Conservation (phyloP, 306 rosid genomes). For the Cyclanthera cordifolia region DNA sequence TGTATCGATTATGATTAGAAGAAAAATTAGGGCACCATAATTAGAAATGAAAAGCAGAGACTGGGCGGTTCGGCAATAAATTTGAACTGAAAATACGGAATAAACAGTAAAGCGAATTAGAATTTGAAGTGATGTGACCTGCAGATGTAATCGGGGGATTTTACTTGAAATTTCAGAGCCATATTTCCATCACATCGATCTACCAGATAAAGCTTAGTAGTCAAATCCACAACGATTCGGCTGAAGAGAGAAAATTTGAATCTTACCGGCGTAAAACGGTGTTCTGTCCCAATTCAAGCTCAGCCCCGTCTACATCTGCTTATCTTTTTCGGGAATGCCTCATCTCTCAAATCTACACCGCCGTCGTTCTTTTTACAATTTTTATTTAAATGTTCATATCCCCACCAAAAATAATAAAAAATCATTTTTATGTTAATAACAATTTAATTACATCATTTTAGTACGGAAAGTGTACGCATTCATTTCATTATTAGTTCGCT, state of each 20-base stretch:
- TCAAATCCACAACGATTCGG: too few relatives aligned
- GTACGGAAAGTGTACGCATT: too few relatives aligned
- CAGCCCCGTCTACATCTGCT: neutral
- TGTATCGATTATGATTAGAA: too few relatives aligned
- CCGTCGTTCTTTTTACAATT: too few relatives aligned
- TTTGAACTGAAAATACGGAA: neutral
- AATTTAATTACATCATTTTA: too few relatives aligned
- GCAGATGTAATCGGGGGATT: neutral
- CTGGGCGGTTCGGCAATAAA: neutral
- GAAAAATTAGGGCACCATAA: too few relatives aligned
- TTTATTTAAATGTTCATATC: too few relatives aligned
- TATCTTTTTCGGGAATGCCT: conserved; percentile 2
- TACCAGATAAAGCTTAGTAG: conserved; percentile 7
- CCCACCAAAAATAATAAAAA: too few relatives aligned
- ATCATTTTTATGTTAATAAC: too few relatives aligned
- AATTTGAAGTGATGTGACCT: conserved; percentile 9
- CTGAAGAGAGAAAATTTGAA: too few relatives aligned
- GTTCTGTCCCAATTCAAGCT: neutral
- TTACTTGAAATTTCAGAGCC: conserved; percentile 2
- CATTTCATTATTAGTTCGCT: too few relatives aligned
- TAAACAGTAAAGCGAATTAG: conserved; percentile 2
- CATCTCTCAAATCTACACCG: neutral
- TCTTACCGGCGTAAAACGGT: conserved; percentile 7
- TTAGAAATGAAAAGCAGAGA: too few relatives aligned
- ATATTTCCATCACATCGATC: conserved; percentile 1